Evolutionary conservation across 2,329 filamentous ascomycete genomes (phyloP).

Genomic region (Fusarium nisikadoi): DNA sequence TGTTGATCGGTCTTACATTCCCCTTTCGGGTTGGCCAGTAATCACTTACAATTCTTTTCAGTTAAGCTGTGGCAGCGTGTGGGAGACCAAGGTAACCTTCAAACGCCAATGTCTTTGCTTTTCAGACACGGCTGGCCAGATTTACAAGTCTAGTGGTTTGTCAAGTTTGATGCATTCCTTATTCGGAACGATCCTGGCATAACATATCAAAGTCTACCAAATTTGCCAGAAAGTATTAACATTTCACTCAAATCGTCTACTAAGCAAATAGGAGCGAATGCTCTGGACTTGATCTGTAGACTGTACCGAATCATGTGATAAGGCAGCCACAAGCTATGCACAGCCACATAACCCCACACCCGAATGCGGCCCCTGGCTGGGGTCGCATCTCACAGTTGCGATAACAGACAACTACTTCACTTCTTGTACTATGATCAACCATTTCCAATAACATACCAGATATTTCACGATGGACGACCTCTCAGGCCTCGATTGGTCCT

Average conservation of each 20-base stretch:
- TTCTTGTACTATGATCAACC: slow-evolving; percentile 42
- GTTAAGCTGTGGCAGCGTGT: background rate
- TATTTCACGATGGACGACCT: slow-evolving; percentile 68
- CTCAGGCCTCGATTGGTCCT: slow-evolving; percentile 68
- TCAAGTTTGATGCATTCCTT: background rate
- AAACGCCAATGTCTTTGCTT: background rate
- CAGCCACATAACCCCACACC: slow-evolving; percentile 42
- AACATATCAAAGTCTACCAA: background rate
- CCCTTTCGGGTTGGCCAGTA: background rate
- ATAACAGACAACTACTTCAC: slow-evolving; percentile 31
- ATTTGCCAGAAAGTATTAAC: background rate
- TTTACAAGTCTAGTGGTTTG: background rate
- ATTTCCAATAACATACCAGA: slow-evolving; percentile 36
- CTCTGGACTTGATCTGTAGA: background rate
- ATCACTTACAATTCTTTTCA: background rate
- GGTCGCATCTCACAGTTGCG: slow-evolving; percentile 34
- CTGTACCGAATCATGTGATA: slow-evolving; percentile 24
- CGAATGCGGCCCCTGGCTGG: slow-evolving; percentile 40
- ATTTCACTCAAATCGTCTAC: background rate
- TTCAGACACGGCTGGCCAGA: background rate
- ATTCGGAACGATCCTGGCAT: background rate
- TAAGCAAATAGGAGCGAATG: background rate
- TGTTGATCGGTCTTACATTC: too few relatives aligned
- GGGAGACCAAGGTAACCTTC: background rate
- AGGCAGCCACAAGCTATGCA: slow-evolving; percentile 26